Percentiles rank a stretch among this genome's conserved stretches.
Evolutionary conservation across 208 protist genomes (phyloP).

Genomic region (Acanthamoeba royreba): DNA sequence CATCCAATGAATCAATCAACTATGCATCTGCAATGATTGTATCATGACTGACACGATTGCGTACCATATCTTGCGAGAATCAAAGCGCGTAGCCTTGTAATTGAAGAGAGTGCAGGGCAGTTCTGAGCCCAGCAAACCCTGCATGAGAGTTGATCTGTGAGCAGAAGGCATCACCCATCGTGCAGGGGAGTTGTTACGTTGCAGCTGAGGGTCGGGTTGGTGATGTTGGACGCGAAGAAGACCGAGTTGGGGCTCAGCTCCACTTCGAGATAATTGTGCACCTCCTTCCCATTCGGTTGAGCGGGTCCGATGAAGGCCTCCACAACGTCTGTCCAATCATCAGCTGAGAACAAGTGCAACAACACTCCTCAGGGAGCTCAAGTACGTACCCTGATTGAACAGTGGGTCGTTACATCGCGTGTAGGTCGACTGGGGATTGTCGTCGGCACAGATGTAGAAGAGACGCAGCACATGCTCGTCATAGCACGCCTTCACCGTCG

Average conservation of each 20-base stretch:
- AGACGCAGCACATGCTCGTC: not conserved
- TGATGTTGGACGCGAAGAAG: not conserved
- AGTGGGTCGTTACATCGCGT: not conserved
- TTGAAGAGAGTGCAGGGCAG: not conserved
- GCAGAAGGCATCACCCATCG: no score
- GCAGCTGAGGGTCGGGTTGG: not conserved
- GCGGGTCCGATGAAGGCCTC: not conserved
- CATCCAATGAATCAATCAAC: no score
- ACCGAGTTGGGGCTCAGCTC: constrained; percentile 2
- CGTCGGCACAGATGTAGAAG: not conserved
- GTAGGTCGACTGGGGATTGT: not conserved
- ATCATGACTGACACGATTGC: not conserved
- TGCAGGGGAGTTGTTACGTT: no score
- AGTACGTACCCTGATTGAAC: not conserved
- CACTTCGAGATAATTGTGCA: not conserved
- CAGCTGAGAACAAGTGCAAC: not conserved
- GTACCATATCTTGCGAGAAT: not conserved
- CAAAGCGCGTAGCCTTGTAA: not conserved
- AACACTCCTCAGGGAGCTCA: no score
- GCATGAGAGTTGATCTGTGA: not conserved
- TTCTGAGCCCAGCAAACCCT: no score
- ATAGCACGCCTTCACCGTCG: not conserved
- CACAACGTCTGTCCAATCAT: not conserved
- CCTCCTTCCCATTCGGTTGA: not conserved
- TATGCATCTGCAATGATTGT: not conserved